Evolutionary conservation across 495 filamentous ascomycete genomes (phyloP).

Genomic region (Talaromyces thailandensis): DNA sequence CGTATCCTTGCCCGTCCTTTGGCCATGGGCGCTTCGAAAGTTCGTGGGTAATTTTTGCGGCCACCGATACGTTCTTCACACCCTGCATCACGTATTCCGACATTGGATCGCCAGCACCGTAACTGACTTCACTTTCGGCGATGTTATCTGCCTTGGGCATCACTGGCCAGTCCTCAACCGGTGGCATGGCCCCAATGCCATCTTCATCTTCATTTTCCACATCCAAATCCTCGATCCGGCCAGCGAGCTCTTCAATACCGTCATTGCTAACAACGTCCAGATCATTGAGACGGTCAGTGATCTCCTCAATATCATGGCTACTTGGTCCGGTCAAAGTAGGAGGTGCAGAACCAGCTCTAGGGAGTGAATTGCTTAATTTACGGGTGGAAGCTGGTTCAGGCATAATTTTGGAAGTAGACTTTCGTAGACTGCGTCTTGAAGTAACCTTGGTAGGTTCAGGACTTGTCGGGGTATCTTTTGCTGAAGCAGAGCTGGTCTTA

Average conservation of each 20-base stretch:
- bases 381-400: background rate
- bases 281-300: background rate
- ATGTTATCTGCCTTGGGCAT: background rate
- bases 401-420: background rate
- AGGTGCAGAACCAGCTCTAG: background rate
- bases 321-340: background rate
- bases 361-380: background rate
- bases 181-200: background rate
- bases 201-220: background rate
- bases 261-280: background rate
- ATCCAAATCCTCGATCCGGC: background rate
- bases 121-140: background rate
- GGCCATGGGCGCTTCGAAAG: too few species aligned
- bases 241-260: background rate
- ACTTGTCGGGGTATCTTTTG: background rate
- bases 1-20: background rate
- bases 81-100: background rate
- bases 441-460: background rate
- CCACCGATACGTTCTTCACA: too few species aligned
- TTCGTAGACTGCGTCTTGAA: background rate
- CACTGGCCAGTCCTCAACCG: background rate
- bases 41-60: too few species aligned
- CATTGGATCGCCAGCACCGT: background rate
- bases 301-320: background rate
- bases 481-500: background rate